A percentile compares a stretch with the other conserved stretches of the same genome.
Conservation (phyloP, 441 rosid genomes). For the Erysimum cheiri region DNA sequence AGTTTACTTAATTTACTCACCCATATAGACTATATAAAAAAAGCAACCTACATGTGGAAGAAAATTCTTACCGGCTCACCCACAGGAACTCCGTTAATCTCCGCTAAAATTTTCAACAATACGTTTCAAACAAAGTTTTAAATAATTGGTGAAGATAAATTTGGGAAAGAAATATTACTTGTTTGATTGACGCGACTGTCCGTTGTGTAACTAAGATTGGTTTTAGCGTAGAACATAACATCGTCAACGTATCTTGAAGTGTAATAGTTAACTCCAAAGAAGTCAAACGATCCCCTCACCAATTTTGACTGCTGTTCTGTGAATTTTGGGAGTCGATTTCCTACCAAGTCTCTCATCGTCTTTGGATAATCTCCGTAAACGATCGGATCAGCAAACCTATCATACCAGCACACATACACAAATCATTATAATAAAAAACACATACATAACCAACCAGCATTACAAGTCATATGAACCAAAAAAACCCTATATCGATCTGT, state of each 20-base stretch:
- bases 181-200: conserved; percentile 34
- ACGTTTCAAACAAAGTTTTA: not conserved
- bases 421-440: too few species aligned
- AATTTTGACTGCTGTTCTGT: conserved; percentile 35
- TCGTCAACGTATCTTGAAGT: conserved; percentile 44
- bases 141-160: too few species aligned
- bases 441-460: not conserved
- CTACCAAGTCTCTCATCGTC: conserved; percentile 42
- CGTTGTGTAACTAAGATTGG: conserved; percentile 25
- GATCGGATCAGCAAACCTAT: conserved; percentile 48
- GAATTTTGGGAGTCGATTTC: conserved; percentile 48
- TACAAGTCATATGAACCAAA: not conserved
- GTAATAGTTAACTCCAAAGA: conserved; percentile 50
- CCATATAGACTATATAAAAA: not conserved
- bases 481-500: too few species aligned
- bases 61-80: conserved; percentile 44
- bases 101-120: conserved; percentile 26
- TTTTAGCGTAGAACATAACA: not conserved
- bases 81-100: conserved; percentile 43
- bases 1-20: not conserved
- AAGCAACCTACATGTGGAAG: not conserved
- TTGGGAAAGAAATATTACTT: conserved; percentile 9
- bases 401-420: not conserved
- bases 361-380: conserved; percentile 47
- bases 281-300: conserved; percentile 51